A percentile compares a stretch with the other conserved stretches of the same genome.
phyloP scores from a whole-genome alignment of 192 early-diverging fungal species.

The Umbelopsis vinacea region DNA sequence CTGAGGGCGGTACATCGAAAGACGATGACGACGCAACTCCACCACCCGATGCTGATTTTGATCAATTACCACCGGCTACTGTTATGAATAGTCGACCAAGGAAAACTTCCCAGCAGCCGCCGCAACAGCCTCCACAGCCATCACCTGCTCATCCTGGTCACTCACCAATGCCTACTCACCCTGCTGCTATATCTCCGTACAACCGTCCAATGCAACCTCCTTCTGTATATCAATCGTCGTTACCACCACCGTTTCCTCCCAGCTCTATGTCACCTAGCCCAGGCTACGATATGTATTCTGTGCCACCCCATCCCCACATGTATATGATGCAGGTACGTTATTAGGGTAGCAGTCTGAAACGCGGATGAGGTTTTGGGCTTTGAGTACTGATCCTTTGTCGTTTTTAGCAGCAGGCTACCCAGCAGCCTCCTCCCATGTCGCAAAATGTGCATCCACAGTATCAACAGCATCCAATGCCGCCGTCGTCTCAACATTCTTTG shows the following conservation, averaged over 20 bases:
- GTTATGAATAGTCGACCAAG: not conserved
- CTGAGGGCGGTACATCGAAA: conserved; percentile 20
- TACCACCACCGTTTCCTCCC: conserved; percentile 9
- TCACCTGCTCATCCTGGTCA: conserved; percentile 20
- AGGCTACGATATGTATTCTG: conserved; percentile 21
- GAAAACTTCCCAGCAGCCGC: not conserved
- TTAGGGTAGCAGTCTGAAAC: not conserved
- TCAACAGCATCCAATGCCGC: conserved; percentile 6
- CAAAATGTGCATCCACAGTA: conserved; percentile 21
- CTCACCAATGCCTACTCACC: conserved; percentile 13
- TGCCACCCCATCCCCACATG: conserved; percentile 24
- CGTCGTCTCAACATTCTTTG: not conserved
- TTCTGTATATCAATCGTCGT: conserved; percentile 4
- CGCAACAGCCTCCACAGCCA: conserved; percentile 15
- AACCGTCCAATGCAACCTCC: conserved; percentile 14
- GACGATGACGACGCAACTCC: conserved; percentile 19
- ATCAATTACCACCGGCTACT: not conserved
- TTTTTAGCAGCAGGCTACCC: not conserved
- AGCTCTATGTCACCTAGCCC: conserved; percentile 7
- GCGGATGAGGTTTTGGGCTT: not conserved
- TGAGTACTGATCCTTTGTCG: not conserved
- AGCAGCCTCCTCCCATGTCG: not conserved
- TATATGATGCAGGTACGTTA: conserved; percentile 40
- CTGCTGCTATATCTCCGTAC: conserved; percentile 5
- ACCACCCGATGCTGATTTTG: conserved; percentile 9